phyloP scores from a whole-genome alignment of 306 rosid genomes.

The Prunus kanzakura region DNA sequence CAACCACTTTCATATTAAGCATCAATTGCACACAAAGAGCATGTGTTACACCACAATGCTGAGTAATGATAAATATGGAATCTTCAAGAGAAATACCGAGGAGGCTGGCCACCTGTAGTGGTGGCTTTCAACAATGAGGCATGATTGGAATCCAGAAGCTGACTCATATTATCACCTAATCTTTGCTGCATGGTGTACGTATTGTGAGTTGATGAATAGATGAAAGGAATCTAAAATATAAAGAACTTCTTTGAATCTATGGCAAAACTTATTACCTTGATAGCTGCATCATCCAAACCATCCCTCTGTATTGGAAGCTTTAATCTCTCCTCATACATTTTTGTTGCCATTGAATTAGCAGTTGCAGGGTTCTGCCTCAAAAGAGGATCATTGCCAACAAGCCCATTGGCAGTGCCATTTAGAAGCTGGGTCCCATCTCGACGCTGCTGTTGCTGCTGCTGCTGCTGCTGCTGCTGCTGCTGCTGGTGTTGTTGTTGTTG shows the following conservation, averaged over 20 bases:
- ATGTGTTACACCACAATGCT: slow-evolving; percentile 2
- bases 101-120: slow-evolving; percentile 47
- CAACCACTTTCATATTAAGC: slow-evolving; percentile 23
- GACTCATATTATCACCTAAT: slow-evolving; percentile 33
- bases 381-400: slow-evolving; percentile 37
- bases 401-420: slow-evolving; percentile 31
- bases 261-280: slow-evolving; percentile 43
- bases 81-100: slow-evolving; percentile 46
- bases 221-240: slow-evolving; percentile 8
- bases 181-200: slow-evolving; percentile 50
- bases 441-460: slow-evolving; percentile 36
- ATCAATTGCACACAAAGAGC: neutral
- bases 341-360: slow-evolving; percentile 42
- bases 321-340: slow-evolving; percentile 41
- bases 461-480: neutral
- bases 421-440: slow-evolving; percentile 40
- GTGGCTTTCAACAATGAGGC: slow-evolving; percentile 40
- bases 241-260: slow-evolving; percentile 11
- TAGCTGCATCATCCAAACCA: slow-evolving; percentile 39
- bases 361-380: slow-evolving; percentile 44
- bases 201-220: slow-evolving; percentile 7
- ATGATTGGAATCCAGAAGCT: slow-evolving; percentile 41
- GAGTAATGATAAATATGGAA: slow-evolving; percentile 6
- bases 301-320: slow-evolving; percentile 50
- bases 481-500: neutral